Conservation (phyloP, 306 rosid genomes). For the Lathyrus aphaca region DNA sequence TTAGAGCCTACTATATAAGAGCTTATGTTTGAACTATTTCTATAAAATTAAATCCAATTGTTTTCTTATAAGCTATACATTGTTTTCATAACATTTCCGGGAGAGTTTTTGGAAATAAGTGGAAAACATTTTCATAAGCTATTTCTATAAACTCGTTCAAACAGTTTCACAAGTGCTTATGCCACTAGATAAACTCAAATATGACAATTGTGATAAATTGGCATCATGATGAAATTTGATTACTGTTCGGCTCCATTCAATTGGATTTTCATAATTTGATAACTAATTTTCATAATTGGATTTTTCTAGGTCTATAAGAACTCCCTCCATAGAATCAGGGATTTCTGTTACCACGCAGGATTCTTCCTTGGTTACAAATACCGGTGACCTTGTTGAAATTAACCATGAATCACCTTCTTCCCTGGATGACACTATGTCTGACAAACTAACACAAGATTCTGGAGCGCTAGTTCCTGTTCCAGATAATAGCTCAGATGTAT, state of each 20-base stretch:
- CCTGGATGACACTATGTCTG: slow-evolving; percentile 49
- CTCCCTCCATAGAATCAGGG: slow-evolving; percentile 52
- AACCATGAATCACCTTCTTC: slow-evolving; percentile 56
- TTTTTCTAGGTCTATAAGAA: slow-evolving; percentile 61
- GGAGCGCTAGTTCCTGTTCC: slow-evolving; percentile 64
- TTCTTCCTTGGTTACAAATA: slow-evolving; percentile 49
- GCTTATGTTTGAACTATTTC: background rate
- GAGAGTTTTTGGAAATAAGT: background rate
- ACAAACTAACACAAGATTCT: slow-evolving; percentile 58
- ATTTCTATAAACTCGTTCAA: background rate
- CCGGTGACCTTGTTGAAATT: slow-evolving; percentile 46
- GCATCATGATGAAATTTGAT: background rate
- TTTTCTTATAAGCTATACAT: background rate
- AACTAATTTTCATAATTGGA: slow-evolving; percentile 40
- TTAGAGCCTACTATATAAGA: background rate
- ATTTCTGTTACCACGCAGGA: slow-evolving; percentile 50
- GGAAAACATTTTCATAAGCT: background rate
- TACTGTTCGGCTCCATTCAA: slow-evolving; percentile 22
- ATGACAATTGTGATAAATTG: background rate
- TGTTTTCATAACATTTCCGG: background rate
- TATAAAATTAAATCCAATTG: background rate
- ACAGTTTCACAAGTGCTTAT: background rate
- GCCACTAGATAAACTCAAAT: background rate
- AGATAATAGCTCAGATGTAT: slow-evolving; percentile 54
- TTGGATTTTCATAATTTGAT: slow-evolving; percentile 9